Evolutionary conservation across 1,284 basidiomycete species (phyloP), one percentile per base, ranked within the genome.

Genomic region (Wallemia ichthyophaga): DNA sequence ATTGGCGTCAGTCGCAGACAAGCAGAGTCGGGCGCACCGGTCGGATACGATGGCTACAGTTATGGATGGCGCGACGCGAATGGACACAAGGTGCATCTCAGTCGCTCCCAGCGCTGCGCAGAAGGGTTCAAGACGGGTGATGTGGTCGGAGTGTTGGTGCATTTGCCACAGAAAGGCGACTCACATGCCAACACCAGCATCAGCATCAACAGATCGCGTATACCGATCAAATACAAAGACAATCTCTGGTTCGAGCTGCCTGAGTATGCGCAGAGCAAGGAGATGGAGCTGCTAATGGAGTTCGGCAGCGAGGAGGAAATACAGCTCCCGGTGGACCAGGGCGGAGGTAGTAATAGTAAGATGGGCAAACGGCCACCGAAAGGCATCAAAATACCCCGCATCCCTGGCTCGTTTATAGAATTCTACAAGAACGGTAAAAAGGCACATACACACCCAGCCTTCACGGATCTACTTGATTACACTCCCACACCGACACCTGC

Each of bases 181-280:
- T n/a, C n/a, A n/a, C n/a, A n/a, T n/a, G n/a, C n/a, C n/a, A n/a
- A n/a, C n/a, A n/a, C n/a, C n/a, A n/a, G n/a, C n/a, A n/a, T n/a
- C n/a, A n/a, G n/a, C 9, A 48, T 48, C 5, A 48, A 48, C n/a
- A 48, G 5, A 48, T 17, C 37, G 5, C 82, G 89, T 58, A 83
- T 91, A 59, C 79, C 91, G 1, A 92, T 99, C 67, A 82, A 86
- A 60, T 87, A 88, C 73, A 91, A 91, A 69, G 85, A 85, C n/a
- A 87, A 92, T 69, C 81, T 87, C 62, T 92, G 94, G 68, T 96
- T 95, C 68, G 94, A 99, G 70, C 82, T 81, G 62, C 75, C 88
- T 63, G 92, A 98, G 69, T 96, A 95, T 68, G 72, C 81, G 1
- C 78, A 81, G 60, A 79, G 77, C n/a, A 92, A 91, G 68, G 94